Percentiles rank a stretch among this genome's conserved stretches.
These are phyloP conservation scores for Boletus rubroflammeus DNA, from an alignment of 768 basidiomycete species.

Conservation along the genomic window DNA sequence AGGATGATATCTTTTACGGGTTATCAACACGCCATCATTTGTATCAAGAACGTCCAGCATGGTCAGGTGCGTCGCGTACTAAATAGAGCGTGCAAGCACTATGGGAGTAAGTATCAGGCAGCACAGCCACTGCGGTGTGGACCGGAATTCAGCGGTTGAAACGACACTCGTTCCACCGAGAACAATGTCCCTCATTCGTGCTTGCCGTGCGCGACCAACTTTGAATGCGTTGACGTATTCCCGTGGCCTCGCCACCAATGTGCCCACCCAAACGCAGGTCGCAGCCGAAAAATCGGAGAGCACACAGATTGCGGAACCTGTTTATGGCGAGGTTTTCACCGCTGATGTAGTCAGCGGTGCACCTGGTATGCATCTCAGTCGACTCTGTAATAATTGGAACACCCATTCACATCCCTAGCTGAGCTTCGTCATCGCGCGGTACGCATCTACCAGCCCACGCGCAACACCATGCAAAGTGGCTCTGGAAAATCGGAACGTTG, in stretches of 20 bases:
- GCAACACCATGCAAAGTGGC: slow-evolving; percentile 95
- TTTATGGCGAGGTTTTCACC: slow-evolving; percentile 58
- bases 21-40: background rate
- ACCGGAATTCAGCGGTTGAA: background rate
- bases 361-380: slow-evolving; percentile 52
- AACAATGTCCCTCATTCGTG: slow-evolving; percentile 56
- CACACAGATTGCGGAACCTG: slow-evolving; percentile 41
- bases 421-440: slow-evolving; percentile 86
- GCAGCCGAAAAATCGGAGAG: slow-evolving; percentile 21
- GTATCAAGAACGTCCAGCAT: background rate
- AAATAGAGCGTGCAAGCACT: background rate
- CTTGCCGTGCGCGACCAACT: slow-evolving; percentile 32
- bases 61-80: background rate
- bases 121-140: slow-evolving; percentile 23
- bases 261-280: slow-evolving; percentile 21
- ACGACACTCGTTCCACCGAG: background rate
- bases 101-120: background rate
- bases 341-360: slow-evolving; percentile 87
- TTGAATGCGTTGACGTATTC: slow-evolving; percentile 9
- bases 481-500: slow-evolving; percentile 81
- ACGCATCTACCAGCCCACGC: slow-evolving; percentile 88
- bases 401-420: slow-evolving; percentile 38
- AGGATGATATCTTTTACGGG: background rate
- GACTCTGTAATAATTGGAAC: background rate
- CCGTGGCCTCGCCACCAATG: slow-evolving; percentile 22